These are phyloP conservation scores for Alternaria burnsii DNA, from an alignment of 2,329 filamentous ascomycete genomes.

Conservation along the genomic window DNA sequence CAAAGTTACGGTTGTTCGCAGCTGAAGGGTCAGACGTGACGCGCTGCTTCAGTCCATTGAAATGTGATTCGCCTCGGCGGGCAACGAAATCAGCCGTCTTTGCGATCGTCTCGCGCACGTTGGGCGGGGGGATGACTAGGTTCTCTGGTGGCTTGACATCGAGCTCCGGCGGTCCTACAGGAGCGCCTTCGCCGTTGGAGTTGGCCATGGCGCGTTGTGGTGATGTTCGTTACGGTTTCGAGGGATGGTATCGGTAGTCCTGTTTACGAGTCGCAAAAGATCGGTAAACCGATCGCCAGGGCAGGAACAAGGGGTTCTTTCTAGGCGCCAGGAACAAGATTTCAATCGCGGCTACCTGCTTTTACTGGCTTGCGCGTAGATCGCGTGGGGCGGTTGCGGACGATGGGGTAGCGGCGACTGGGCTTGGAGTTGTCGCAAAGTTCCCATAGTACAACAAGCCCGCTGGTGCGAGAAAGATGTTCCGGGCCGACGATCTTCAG, in stretches of 20 bases:
- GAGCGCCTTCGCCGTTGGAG: slow-evolving; percentile 34
- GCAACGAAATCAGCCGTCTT: slow-evolving; percentile 94
- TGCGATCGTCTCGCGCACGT: slow-evolving; percentile 85
- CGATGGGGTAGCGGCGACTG: slow-evolving; percentile 6
- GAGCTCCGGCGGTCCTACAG: slow-evolving; percentile 26
- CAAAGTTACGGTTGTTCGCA: slow-evolving; percentile 79
- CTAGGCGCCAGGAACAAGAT: slow-evolving; percentile 13
- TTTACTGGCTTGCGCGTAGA: slow-evolving; percentile 12
- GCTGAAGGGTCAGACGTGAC: slow-evolving; percentile 73
- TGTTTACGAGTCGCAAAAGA: slow-evolving; percentile 13
- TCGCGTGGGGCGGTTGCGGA: slow-evolving; percentile 7
- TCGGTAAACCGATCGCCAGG: not conserved
- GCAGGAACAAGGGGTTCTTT: not conserved
- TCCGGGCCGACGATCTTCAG: slow-evolving; percentile 10
- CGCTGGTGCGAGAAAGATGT: slow-evolving; percentile 12
- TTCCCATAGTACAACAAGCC: slow-evolving; percentile 10
- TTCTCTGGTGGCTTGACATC: slow-evolving; percentile 76
- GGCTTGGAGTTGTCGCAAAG: slow-evolving; percentile 19
- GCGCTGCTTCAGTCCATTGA: slow-evolving; percentile 86
- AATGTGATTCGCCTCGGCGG: slow-evolving; percentile 71
- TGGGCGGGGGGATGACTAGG: slow-evolving; percentile 83
- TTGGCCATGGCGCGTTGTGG: slow-evolving; percentile 37
- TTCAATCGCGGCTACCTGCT: not conserved
- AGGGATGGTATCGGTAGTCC: slow-evolving; percentile 12
- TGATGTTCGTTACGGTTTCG: slow-evolving; percentile 19